Base-by-base conservation (phyloP, 345 rosid genomes). In the Eucalyptus tenuipes region DNA sequence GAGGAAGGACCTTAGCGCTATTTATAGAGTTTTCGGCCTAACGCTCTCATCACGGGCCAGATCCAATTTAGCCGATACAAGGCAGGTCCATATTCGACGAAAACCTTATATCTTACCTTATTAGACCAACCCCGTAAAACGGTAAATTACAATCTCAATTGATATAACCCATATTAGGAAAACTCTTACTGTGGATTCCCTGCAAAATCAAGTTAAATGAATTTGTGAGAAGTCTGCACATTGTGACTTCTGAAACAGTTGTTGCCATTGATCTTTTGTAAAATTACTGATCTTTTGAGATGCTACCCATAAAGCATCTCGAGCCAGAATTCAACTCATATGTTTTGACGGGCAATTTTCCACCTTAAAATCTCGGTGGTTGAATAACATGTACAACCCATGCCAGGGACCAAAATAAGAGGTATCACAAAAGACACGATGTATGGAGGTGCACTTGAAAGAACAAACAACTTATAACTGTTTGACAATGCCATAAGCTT, bases 41-140 rank as follows among this genome's bases (percentile, higher is more conserved):
- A 20, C 5, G 2, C 57, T 52, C 57, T 20, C 57, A 52, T 52
- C 57, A 52, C 10, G 5, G 4, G 57, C 10, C 0, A 52, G 2
- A 24, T 52, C 25, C 10, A 52, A 20, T 10, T 52, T 3, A 3
- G 10, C 10, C 10, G 0, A 20, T 7, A 1, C 5, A 52, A 52
- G 10, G 10, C 5, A 20, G 0, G 24, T 52, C 57, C 25, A 52
- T 52, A 52, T 8, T 52, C 0, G 2, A 52, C 25, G 0, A 52
- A 52, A 52, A 52, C 10, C 10, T 7, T 52, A 52, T 52, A 52
- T 52, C 4, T 52, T 20, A 52, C 57, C 25, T 52, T 4, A 52
- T 52, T 52, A 20, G 10, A 52, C 25, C 57, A 52, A 52, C 4
- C 57, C 1, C 2, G 2, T 52, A 52, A 52, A 52, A 52, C 0